These are phyloP conservation scores for Zygosaccharomyces bisporus DNA, from an alignment of 805 yeast genomes.

Conservation along the genomic window DNA sequence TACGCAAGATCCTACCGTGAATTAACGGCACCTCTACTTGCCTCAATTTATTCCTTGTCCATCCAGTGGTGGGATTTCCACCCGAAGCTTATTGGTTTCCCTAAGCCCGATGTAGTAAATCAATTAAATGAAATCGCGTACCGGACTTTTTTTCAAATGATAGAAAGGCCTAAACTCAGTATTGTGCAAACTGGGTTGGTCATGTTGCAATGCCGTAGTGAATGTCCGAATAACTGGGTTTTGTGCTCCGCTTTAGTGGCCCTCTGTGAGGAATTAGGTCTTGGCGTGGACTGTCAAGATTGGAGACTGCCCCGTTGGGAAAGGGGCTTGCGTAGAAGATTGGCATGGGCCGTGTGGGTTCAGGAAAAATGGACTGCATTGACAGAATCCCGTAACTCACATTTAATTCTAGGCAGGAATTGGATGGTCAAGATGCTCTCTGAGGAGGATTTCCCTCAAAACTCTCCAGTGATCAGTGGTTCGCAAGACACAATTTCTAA, in stretches of 20 bases:
- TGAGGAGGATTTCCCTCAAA: conserved; percentile 75
- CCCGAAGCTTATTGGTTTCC: conserved; percentile 66
- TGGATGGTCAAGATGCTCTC: conserved; percentile 74
- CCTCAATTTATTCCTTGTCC: conserved; percentile 85
- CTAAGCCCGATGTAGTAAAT: conserved; percentile 69
- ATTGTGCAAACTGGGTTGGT: conserved; percentile 88
- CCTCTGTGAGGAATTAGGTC: conserved; percentile 82
- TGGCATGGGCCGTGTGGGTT: conserved; percentile 94
- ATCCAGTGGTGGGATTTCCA: conserved; percentile 86
- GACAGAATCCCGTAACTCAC: conserved; percentile 81
- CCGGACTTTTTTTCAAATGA: conserved; percentile 61
- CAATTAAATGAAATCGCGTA: conserved; percentile 67
- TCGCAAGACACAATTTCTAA: conserved; percentile 7
- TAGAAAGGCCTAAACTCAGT: conserved; percentile 83
- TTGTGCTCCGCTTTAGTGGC: conserved; percentile 84
- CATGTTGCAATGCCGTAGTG: conserved; percentile 55
- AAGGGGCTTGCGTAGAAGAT: conserved; percentile 74
- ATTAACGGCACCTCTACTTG: conserved; percentile 83
- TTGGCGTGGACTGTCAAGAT: conserved; percentile 82
- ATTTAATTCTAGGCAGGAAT: conserved; percentile 61
- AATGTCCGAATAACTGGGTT: conserved; percentile 75
- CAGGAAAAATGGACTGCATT: conserved; percentile 91
- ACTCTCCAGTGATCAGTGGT: conserved; percentile 38
- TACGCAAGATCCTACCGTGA: conserved; percentile 88
- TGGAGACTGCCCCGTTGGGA: conserved; percentile 98